A percentile compares a stretch with the other conserved stretches of the same genome.
Evolutionary conservation across 2,329 filamentous ascomycete species (phyloP).

Genomic region (Dryadomyces sulphureus): DNA sequence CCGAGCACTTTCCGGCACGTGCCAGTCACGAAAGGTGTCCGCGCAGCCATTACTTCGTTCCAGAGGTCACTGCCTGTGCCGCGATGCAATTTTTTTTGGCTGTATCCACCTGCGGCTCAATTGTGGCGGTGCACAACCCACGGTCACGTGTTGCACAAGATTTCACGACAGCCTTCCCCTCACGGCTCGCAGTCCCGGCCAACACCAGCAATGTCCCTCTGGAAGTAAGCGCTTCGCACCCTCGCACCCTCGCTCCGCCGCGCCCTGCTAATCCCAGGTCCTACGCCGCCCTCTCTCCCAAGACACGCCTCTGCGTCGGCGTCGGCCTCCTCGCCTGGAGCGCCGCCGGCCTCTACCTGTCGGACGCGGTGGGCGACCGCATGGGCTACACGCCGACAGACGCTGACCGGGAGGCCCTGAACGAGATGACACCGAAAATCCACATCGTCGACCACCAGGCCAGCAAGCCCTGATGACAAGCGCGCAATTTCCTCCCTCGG

Average conservation of each 20-base stretch:
- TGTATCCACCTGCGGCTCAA: not conserved
- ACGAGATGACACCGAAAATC: conserved; percentile 46
- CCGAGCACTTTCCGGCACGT: not conserved
- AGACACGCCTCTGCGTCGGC: conserved; percentile 58
- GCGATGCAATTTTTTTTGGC: not conserved
- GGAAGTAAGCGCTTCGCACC: conserved; percentile 9
- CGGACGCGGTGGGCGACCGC: conserved; percentile 57
- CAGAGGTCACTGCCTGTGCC: not conserved
- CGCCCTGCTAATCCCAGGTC: conserved; percentile 35
- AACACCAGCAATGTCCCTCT: conserved; percentile 16
- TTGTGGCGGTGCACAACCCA: not conserved
- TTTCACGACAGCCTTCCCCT: too few relatives aligned
- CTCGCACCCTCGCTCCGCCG: not conserved
- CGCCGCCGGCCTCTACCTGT: conserved; percentile 53
- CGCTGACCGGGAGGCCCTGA: conserved; percentile 54
- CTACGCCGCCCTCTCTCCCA: conserved; percentile 57
- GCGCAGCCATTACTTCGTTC: conserved; percentile 3
- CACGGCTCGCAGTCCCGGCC: too few relatives aligned
- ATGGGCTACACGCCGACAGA: conserved; percentile 60
- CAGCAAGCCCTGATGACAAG: conserved; percentile 7
- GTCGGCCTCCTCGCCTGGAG: conserved; percentile 66
- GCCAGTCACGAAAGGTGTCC: conserved; percentile 1
- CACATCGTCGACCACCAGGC: conserved; percentile 42
- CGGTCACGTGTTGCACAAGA: too few relatives aligned
- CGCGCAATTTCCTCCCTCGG: too few relatives aligned